Evolutionary conservation across 441 rosid species (phyloP), one percentile per base, ranked within the genome.

Genomic region (Flueggea neowawraea): DNA sequence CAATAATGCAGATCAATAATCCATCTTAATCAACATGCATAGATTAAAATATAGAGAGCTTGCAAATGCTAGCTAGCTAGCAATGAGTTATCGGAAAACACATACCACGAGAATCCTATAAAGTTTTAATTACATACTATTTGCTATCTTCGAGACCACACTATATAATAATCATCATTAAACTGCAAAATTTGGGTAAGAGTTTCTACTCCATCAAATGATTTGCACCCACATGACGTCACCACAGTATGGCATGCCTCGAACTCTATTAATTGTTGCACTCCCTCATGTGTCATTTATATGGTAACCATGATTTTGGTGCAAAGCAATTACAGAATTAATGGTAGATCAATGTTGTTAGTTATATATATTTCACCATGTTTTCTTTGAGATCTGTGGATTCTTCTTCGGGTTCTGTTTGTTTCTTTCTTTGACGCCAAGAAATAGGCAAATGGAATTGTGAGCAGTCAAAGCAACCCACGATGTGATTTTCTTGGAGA

Each of bases 401-500:
- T 12, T 9, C 14, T 2, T 47, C 6, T 47, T 47, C 11, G 15
- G 12, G 31, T 57, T 16, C 32, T 52, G n/a, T 54, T 56, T 59
- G 45, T 60, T 45, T 15, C 49, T 14, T 55, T 17, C 62, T 32
- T 16, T 52, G 65, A 55, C 36, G 58, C 47, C 57, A 33, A 53
- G 59, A 66, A 69, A 63, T 50, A 11, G 61, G 72, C 55, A 49
- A 50, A 52, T 61, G 62, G 57, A 60, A 72, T 56, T 48, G 69
- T 54, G 51, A 56, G 58, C 69, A 66, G 74, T 66, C 67, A 64
- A 67, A 75, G 50, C 57, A 43, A 39, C 49, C n/a, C 12, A 31
- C 43, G 31, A 16, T 36, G 59, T 60, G 48, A 49, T 54, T 39
- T 54, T 72, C 65, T 63, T 49, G 74, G 55, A 36, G 41, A 36